These are phyloP conservation scores for Hanseniaspora sp. DNA, from an alignment of 1,139 yeast species.

Conservation along the genomic window DNA sequence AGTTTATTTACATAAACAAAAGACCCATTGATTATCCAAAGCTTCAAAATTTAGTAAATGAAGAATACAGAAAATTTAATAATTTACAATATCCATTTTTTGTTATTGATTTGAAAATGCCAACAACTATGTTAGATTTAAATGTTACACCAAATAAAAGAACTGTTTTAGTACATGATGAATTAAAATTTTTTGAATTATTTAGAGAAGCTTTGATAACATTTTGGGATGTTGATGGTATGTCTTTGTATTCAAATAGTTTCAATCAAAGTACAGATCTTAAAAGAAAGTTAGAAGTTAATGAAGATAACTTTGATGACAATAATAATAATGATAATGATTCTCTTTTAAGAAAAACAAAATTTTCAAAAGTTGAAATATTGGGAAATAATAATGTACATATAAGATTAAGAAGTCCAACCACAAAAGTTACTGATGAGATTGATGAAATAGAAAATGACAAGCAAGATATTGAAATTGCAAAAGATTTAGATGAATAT, in stretches of 20 bases:
- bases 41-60: slow-evolving; percentile 53
- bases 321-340: background rate
- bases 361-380: no score
- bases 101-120: slow-evolving; percentile 47
- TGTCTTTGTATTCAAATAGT: slow-evolving; percentile 29
- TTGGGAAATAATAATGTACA: background rate
- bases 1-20: slow-evolving; percentile 57
- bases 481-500: no score
- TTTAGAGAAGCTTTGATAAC: slow-evolving; percentile 36
- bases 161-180: slow-evolving; percentile 57
- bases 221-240: slow-evolving; percentile 40
- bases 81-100: slow-evolving; percentile 66
- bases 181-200: slow-evolving; percentile 43
- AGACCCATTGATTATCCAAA: slow-evolving; percentile 60
- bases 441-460: background rate
- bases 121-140: slow-evolving; percentile 51
- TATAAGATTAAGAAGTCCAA: background rate
- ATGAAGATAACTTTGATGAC: background rate
- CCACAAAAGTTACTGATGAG: background rate
- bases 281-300: background rate
- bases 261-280: slow-evolving; percentile 10
- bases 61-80: slow-evolving; percentile 59
- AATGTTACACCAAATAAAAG: slow-evolving; percentile 90
- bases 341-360: no score
- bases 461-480: background rate